Evolutionary conservation across 1,139 yeast genomes (phyloP), one percentile per base, ranked within the genome.

Genomic region (Pneumocystis murina): DNA sequence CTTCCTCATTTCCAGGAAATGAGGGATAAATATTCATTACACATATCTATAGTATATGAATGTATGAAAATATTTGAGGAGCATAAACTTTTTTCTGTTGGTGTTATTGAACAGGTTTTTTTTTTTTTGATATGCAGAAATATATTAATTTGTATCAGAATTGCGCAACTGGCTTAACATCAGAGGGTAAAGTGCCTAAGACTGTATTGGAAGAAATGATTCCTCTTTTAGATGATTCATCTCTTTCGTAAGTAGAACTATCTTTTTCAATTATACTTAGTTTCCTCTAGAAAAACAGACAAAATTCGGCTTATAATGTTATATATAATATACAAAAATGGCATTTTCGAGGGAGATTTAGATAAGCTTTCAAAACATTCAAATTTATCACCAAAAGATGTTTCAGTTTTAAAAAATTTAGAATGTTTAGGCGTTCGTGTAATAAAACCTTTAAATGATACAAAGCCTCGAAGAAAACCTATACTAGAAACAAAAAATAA

Each of bases 321-420:
- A 3, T 92, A 92, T 73, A 86, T 91, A 0, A 74, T 90, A 55
- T 87, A 84, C 73, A 79, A 97, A 68, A 92, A 94, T 4, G 98
- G 99, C 0, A 77, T 92, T 38, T 79, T 88, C 20, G 86, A 84
- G 68, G 73, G 79, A 8, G 99, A 92, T 75, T 82, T 86, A 68
- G 75, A 77, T 62, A 90, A 92, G 71, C 75, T 92, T 59, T 80
- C 85, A 61, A 76, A 79, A 63, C 94, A 91, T 70, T 82, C 87
- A 61, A 87, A 85, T 0, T 81, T 88, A 17, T 75, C 77, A 57
- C 80, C 82, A 62, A 77, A 78, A 30, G 94, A 87, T 76, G 78
- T 81, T 65, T 74, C 81, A 60, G 79, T 88, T 64, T 82, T 91
- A 72, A 78, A 78, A 62, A 88, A 87, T 72, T 80, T 88, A 67